These are phyloP conservation scores for Stylosanthes scabra DNA, from an alignment of 331 rosid genomes.

Conservation along the genomic window DNA sequence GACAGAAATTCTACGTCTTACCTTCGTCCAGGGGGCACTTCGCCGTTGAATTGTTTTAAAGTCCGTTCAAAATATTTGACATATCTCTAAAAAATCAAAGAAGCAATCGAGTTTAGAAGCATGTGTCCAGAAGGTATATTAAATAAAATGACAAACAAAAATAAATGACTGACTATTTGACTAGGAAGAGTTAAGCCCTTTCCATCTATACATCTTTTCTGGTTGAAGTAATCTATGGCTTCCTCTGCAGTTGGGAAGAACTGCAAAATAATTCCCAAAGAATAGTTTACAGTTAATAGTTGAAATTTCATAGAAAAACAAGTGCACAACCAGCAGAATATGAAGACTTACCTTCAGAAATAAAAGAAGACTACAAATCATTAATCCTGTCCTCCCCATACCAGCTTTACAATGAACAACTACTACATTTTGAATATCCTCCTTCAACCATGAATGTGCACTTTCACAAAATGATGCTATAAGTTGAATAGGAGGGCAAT, in stretches of 20 bases:
- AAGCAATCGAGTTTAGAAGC: constrained; percentile 39
- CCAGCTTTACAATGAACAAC: constrained; percentile 99
- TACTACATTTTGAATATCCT: constrained; percentile 91
- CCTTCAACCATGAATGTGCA: constrained; percentile 93
- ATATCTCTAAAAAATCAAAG: constrained; percentile 66
- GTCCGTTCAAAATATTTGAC: constrained; percentile 90
- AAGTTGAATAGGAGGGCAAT: constrained; percentile 91
- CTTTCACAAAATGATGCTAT: constrained; percentile 89
- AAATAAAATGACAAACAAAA: constrained; percentile 23
- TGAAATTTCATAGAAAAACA: constrained; percentile 8
- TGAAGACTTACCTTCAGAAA: constrained; percentile 71
- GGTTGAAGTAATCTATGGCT: constrained; percentile 89
- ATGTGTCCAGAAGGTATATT: constrained; percentile 18
- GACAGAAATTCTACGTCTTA: constrained; percentile 45
- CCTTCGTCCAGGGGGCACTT: constrained; percentile 87
- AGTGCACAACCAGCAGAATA: constrained; percentile 26
- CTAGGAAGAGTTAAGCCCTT: constrained; percentile 89
- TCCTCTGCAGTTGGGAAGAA: constrained; percentile 97
- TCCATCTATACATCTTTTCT: constrained; percentile 93
- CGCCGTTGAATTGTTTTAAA: constrained; percentile 82
- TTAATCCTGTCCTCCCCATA: constrained; percentile 94
- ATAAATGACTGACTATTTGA: constrained; percentile 79
- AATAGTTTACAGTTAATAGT: constrained; percentile 38
- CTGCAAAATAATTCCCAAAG: constrained; percentile 52
- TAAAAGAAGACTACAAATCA: constrained; percentile 93